Conservation (phyloP, 441 rosid genomes). For the Aquilaria agallochum region DNA sequence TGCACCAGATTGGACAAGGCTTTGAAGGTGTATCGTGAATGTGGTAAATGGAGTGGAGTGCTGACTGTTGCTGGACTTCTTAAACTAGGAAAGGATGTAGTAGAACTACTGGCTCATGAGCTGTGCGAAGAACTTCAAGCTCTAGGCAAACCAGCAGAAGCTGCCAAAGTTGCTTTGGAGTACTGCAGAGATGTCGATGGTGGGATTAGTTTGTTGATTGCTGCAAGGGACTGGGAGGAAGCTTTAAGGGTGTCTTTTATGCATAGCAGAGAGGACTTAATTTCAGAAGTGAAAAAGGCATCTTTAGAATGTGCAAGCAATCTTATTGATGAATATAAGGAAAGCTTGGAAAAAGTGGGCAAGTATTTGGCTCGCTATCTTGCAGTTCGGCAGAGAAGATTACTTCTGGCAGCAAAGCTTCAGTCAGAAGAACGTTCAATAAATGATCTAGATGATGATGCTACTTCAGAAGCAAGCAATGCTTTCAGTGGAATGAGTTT, state of each 20-base stretch:
- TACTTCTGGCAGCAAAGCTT: slow-evolving; percentile 89
- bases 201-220: slow-evolving; percentile 65
- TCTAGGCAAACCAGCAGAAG: slow-evolving; percentile 90
- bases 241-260: slow-evolving; percentile 79
- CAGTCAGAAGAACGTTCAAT: slow-evolving; percentile 63
- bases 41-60: slow-evolving; percentile 88
- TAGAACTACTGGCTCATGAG: slow-evolving; percentile 68
- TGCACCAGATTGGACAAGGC: slow-evolving; percentile 75
- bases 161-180: slow-evolving; percentile 89
- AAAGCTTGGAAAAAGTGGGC: slow-evolving; percentile 81
- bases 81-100: slow-evolving; percentile 63
- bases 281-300: slow-evolving; percentile 57
- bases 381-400: slow-evolving; percentile 92
- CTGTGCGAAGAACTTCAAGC: slow-evolving; percentile 90
- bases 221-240: slow-evolving; percentile 95
- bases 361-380: slow-evolving; percentile 91
- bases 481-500: slow-evolving; percentile 94
- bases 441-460: slow-evolving; percentile 76
- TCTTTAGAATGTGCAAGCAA: slow-evolving; percentile 71
- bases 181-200: slow-evolving; percentile 66
- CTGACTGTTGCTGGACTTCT: slow-evolving; percentile 82
- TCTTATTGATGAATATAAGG: slow-evolving; percentile 64
- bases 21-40: slow-evolving; percentile 76
- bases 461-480: slow-evolving; percentile 91
- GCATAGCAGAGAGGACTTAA: slow-evolving; percentile 55